Conservation (phyloP, 2,329 filamentous ascomycete genomes). For the Stagonosporopsis chrysanthemi region DNA sequence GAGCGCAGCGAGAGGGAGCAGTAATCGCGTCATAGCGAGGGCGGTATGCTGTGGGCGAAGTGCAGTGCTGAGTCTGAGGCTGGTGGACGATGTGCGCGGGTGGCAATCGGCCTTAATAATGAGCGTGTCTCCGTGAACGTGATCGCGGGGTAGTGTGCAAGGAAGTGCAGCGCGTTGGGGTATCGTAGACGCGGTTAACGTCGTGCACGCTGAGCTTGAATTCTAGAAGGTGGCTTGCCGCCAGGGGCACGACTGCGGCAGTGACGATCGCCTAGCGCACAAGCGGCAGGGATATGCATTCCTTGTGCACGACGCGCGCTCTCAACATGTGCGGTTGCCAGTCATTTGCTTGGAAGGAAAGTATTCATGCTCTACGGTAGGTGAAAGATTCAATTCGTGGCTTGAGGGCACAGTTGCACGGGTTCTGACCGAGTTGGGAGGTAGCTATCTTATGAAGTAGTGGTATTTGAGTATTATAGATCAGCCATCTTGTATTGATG, state of each 20-base stretch:
- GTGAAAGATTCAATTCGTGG: neutral
- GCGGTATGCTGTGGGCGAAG: slow-evolving; percentile 17
- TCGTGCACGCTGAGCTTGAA: slow-evolving; percentile 21
- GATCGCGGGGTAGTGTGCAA: slow-evolving; percentile 1
- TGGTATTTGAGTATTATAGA: neutral
- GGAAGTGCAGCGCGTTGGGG: neutral
- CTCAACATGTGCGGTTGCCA: slow-evolving; percentile 1
- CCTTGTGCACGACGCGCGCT: slow-evolving; percentile 12
- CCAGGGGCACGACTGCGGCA: slow-evolving; percentile 38
- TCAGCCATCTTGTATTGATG: neutral
- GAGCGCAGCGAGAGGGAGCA: slow-evolving; percentile 39
- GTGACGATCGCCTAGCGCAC: slow-evolving; percentile 31
- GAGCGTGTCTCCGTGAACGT: neutral
- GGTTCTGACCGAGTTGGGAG: neutral
- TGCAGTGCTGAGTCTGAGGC: neutral
- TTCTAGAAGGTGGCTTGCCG: slow-evolving; percentile 35
- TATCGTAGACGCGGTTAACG: neutral
- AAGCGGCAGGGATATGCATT: slow-evolving; percentile 27
- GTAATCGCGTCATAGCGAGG: slow-evolving; percentile 39
- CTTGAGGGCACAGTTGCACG: neutral
- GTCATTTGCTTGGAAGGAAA: too few relatives aligned
- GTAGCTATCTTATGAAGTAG: neutral
- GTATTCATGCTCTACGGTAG: neutral
- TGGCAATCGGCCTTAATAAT: neutral
- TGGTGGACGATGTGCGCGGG: slow-evolving; percentile 3